Conservation (phyloP, 1,139 yeast species). For the Eremothecium gossypii region DNA sequence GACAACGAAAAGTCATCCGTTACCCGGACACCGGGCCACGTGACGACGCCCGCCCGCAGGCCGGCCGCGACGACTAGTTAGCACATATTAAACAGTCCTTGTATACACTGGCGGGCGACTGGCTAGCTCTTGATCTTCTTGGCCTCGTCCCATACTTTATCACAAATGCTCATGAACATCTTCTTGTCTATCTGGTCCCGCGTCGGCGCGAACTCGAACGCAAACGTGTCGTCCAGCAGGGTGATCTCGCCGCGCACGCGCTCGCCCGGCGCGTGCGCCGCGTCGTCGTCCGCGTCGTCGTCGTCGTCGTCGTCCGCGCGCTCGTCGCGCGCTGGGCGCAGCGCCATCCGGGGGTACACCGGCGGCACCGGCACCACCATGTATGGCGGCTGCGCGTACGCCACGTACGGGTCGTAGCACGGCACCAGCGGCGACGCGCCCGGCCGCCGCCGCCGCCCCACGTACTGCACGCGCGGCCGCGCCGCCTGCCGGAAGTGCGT, state of each 20-base stretch:
- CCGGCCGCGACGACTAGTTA: too few relatives aligned
- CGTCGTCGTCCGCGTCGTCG: constrained; percentile 6
- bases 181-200: constrained; percentile 22
- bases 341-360: constrained; percentile 1
- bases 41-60: too few relatives aligned
- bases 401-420: constrained; percentile 1
- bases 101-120: too few relatives aligned
- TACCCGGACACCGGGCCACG: too few relatives aligned
- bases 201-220: constrained; percentile 21
- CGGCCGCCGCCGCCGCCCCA: constrained; percentile 6
- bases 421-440: constrained; percentile 1
- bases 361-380: constrained; percentile 5
- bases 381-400: constrained; percentile 5
- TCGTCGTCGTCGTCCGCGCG: constrained; percentile 10
- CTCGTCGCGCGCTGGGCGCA: too few relatives aligned
- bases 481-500: constrained; percentile 8
- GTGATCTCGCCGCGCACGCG: constrained; percentile 21
- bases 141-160: constrained; percentile 29
- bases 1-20: too few relatives aligned
- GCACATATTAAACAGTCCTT: too few relatives aligned
- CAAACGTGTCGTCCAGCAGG: constrained; percentile 19
- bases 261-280: constrained; percentile 6
- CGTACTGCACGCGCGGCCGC: constrained; percentile 9
- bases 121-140: constrained; percentile 7
- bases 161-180: constrained; percentile 30